Conservation (phyloP, 2,329 filamentous ascomycete species). For the Exophiala oligosperma region DNA sequence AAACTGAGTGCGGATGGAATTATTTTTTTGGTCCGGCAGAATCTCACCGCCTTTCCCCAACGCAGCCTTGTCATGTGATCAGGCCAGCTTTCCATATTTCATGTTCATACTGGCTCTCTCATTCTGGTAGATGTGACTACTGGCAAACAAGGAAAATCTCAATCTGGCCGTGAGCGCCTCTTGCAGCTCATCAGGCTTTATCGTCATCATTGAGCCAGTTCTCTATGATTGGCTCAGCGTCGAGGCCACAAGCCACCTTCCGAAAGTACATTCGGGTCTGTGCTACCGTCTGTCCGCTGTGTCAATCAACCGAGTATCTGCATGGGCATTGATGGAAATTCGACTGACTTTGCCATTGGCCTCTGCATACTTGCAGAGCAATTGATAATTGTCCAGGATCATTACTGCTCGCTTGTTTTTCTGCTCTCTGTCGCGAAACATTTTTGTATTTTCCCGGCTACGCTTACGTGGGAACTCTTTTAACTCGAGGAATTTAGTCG, state of each 20-base stretch:
- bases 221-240: conserved; percentile 23
- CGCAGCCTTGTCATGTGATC: background rate
- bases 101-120: background rate
- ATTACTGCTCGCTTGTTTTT: conserved; percentile 12
- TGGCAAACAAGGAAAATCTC: background rate
- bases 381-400: conserved; percentile 17
- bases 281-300: conserved; percentile 21
- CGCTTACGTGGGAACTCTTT: background rate
- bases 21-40: conserved; percentile 14
- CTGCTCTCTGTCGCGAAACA: conserved; percentile 9
- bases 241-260: conserved; percentile 23
- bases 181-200: background rate
- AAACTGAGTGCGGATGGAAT: conserved; percentile 5
- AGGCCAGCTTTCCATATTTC: background rate
- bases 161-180: too few species aligned
- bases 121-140: background rate
- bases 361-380: conserved; percentile 42
- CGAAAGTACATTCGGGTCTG: conserved; percentile 27
- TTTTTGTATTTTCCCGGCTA: background rate
- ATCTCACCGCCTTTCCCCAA: conserved; percentile 13
- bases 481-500: background rate
- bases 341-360: conserved; percentile 38
- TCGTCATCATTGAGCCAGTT: conserved; percentile 22
- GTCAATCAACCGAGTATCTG: background rate
- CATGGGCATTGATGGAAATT: background rate